Conservation (phyloP, 2,329 filamentous ascomycete species). For the Trichoderma aggressivum region DNA sequence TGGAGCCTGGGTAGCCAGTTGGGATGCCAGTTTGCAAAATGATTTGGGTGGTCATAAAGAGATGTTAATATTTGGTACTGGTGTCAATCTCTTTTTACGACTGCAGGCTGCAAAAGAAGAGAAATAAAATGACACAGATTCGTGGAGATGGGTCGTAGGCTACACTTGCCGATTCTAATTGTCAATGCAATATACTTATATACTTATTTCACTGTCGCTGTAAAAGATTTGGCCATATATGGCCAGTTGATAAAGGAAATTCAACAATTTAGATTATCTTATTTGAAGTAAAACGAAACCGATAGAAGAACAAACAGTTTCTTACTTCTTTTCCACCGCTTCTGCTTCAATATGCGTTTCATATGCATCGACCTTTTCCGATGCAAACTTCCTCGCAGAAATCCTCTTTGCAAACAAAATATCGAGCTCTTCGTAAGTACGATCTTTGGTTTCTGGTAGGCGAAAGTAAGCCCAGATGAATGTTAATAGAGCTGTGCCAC, state of each 20-base stretch:
- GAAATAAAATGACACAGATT: too few relatives aligned
- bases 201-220: too few relatives aligned
- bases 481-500: conserved; percentile 46
- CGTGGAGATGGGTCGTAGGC: too few relatives aligned
- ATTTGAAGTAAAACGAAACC: neutral
- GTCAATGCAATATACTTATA: too few relatives aligned
- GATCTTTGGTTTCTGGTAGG: conserved; percentile 52
- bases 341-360: neutral
- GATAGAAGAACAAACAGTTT: neutral
- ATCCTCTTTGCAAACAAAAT: conserved; percentile 32
- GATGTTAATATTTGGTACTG: too few relatives aligned
- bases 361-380: conserved; percentile 18
- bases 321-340: neutral
- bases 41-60: too few relatives aligned
- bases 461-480: conserved; percentile 49
- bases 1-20: too few relatives aligned
- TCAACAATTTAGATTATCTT: neutral
- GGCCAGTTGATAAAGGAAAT: neutral
- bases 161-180: too few relatives aligned
- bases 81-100: too few relatives aligned
- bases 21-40: too few relatives aligned
- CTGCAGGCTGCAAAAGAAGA: too few relatives aligned
- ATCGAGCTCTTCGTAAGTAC: conserved; percentile 43
- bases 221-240: too few relatives aligned
- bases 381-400: conserved; percentile 32